A percentile compares a stretch with the other conserved stretches of the same genome.
phyloP scores from a whole-genome alignment of 176 grass and related monocot genomes.

The Bolboschoenus planiculmis region DNA sequence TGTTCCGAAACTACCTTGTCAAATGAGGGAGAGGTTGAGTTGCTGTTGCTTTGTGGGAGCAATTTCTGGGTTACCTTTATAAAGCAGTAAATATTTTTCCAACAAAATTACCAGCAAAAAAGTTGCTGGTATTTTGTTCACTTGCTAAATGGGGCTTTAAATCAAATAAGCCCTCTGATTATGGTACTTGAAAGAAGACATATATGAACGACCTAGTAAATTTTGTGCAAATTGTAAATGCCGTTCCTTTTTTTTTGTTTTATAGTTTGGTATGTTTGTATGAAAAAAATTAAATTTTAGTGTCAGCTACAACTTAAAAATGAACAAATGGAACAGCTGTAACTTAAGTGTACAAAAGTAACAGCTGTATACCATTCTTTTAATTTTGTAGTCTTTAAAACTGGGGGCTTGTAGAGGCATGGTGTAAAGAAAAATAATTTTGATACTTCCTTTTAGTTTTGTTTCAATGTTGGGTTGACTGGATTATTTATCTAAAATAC shows the following conservation, averaged over 20 bases:
- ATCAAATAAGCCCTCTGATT: slow-evolving; percentile 4
- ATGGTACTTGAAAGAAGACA: not conserved
- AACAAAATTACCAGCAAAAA: slow-evolving; percentile 1
- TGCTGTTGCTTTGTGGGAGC: not conserved
- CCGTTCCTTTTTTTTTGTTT: slow-evolving; percentile 16
- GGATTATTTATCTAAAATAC: not conserved
- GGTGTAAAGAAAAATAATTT: slow-evolving; percentile 23
- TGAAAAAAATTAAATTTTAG: not conserved
- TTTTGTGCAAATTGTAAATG: slow-evolving; percentile 30
- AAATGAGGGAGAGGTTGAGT: not conserved
- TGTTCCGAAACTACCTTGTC: not conserved
- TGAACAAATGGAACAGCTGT: slow-evolving; percentile 25
- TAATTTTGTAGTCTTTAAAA: slow-evolving; percentile 8
- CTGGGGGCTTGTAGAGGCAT: slow-evolving; percentile 18
- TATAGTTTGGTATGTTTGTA: not conserved
- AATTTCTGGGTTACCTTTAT: not conserved
- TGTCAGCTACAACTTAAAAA: not conserved
- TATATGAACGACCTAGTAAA: not conserved
- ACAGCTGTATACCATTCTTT: slow-evolving; percentile 30
- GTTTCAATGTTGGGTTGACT: not conserved
- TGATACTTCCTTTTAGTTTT: slow-evolving; percentile 3
- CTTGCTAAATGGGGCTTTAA: not conserved
- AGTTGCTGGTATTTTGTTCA: not conserved
- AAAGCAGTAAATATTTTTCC: not conserved
- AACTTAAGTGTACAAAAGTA: slow-evolving; percentile 67